These are phyloP conservation scores for Atractiella rhizophila DNA, from an alignment of 768 basidiomycete species.

Conservation along the genomic window DNA sequence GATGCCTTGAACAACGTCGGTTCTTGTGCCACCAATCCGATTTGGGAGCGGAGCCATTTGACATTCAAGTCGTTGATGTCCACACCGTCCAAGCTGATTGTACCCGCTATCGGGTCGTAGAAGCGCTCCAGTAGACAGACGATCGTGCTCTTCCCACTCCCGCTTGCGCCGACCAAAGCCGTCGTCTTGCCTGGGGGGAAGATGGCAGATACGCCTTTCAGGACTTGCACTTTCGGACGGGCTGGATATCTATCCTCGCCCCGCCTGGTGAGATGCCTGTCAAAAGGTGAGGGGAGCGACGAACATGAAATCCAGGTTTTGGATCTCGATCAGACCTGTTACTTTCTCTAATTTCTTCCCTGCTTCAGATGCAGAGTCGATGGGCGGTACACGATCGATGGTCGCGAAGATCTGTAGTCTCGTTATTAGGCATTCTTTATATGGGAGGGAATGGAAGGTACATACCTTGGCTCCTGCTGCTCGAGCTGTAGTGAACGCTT, in stretches of 20 bases:
- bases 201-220: conserved; percentile 39
- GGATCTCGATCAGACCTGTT: conserved; percentile 44
- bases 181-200: conserved; percentile 47
- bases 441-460: too few species aligned
- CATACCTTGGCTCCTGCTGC: too few species aligned
- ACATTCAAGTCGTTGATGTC: conserved; percentile 26
- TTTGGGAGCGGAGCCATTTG: conserved; percentile 20
- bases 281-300: background rate
- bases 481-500: conserved; percentile 49
- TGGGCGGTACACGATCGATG: conserved; percentile 62
- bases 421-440: conserved; percentile 24
- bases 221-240: conserved; percentile 35
- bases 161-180: conserved; percentile 27
- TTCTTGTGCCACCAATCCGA: conserved; percentile 24
- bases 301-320: conserved; percentile 47
- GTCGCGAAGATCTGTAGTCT: conserved; percentile 67
- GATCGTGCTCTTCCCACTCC: conserved; percentile 24
- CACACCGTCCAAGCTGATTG: conserved; percentile 23
- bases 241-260: conserved; percentile 1
- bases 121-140: conserved; percentile 23
- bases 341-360: conserved; percentile 47
- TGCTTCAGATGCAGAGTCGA: conserved; percentile 45
- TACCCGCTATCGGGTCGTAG: conserved; percentile 23
- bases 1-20: conserved; percentile 26
- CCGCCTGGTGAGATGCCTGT: background rate